Base-by-base conservation (phyloP, 768 basidiomycete species). In the Rhodotorula babjevae region DNA sequence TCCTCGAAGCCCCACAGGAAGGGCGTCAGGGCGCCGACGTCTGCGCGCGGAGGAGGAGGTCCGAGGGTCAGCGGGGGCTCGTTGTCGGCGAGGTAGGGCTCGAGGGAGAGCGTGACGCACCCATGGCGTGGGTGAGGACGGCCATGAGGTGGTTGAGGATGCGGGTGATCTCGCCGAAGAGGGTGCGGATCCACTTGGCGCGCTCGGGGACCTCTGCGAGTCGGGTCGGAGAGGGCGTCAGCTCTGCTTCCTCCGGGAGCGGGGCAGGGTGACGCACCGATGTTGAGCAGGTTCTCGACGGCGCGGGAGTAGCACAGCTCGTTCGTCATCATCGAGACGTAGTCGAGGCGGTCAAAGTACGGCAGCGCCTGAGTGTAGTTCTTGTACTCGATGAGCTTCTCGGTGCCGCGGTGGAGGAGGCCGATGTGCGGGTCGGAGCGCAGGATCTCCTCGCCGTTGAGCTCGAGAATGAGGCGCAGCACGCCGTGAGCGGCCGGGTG, bases 321-420 rank as follows among this genome's bases (percentile, higher is more conserved):
- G 81, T 98, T 99, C 46, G 96, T 98, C 96, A 99, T 99, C 96
- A 97, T 98, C 61, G 95, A 97, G 65, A 98, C 95, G 78, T 99
- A 99, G 84, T 99, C 96, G 71, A 98, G 85, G 78, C 96, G 92
- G 81, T 99, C 96, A 80, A 99, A 99, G 83, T 99, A 98, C 2
- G 96, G 96, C 29, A 98, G 84, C 1, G 96, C 96, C 84, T 99
- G 96, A 11, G 88, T 91, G 80, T 98, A 98, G 2, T 89, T 97
- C 84, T 99, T 99, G 86, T 93, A 95, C 82, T 98, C 96, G 74
- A 98, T 98, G 63, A 99, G 86, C 82, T 98, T 98, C 82, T 99
- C 96, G 29, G 95, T 99, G 31, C 95, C 96, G 76, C 96, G 88
- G 82, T 98, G 96, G 60, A 99, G 86, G 36, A 99, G 85, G 67